Evolutionary conservation across 176 grass and related monocot species (phyloP), one percentile per base, ranked within the genome.

Genomic region (Cymbopogon citratus): DNA sequence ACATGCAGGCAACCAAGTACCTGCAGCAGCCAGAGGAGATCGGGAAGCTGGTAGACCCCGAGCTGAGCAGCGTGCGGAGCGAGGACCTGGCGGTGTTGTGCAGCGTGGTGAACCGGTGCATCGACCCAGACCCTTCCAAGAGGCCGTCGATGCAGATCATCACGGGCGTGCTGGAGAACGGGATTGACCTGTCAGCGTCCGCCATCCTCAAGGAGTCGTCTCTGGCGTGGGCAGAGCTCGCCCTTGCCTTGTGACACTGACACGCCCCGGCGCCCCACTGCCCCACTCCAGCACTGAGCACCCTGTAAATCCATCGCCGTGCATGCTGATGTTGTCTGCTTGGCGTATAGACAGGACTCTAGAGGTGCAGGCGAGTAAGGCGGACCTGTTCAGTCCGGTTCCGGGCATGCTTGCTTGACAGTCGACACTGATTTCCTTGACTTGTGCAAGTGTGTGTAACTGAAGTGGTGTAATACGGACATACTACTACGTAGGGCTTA

Each of bases 81-180:
- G 82, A 98, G 76, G 90, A 98, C 45, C 82, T 98, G 1, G 88
- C 77, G 0, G 92, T 91, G 2, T 62, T 98, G 63, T 98, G 95
- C 74, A 95, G 92, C 49, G 95, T 94, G 77, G 95, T 91, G 51
- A 93, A 82, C 66, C 82, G 90, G 21, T 98, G 95, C 87, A 77
- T 98, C 44, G 95, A 98, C 79, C 88, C 95, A 6, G 95, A 98
- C 80, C 88, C 86, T 3, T 88, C 84, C 0, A 94, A 98, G 88
- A 84, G 95, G 19, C 92, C 90, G 14, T 95, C 92, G 21, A 98
- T 98, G 92, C 92, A 98, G 86, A 91, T 93, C 45, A 94, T 98
- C 38, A 85, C 88, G 0, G 90, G 89, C 7, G 89, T 87, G 9
- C 78, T 98, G 46, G 90, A 94, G 85, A 93, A 94, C 15, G 88